Evolutionary conservation across 2,329 filamentous ascomycete species (phyloP).

Genomic region (Didymella lethalis): DNA sequence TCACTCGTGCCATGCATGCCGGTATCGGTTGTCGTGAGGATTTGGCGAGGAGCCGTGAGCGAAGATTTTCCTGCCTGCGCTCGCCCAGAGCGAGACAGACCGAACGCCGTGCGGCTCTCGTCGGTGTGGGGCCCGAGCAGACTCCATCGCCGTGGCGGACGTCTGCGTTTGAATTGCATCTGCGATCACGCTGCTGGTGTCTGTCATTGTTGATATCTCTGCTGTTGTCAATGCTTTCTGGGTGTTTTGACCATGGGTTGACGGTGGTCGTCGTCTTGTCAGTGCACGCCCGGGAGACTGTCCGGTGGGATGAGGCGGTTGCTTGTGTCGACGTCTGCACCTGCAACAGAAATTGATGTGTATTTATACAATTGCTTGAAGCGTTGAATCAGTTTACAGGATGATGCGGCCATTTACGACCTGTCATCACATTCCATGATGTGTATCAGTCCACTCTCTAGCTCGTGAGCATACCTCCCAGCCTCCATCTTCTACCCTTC

Average conservation of each 20-base stretch:
- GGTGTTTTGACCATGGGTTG: constrained; percentile 1
- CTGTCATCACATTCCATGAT: background rate
- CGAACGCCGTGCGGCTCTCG: constrained; percentile 18
- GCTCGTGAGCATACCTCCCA: background rate
- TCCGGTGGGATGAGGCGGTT: background rate
- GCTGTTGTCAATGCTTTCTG: background rate
- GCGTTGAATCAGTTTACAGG: background rate
- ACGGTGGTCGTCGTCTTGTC: background rate
- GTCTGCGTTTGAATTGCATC: constrained; percentile 2
- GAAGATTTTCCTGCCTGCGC: constrained; percentile 9
- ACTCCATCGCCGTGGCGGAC: background rate
- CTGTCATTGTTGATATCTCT: background rate
- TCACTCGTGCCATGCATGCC: constrained; percentile 12
- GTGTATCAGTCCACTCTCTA: background rate
- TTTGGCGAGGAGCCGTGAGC: background rate
- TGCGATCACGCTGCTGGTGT: constrained; percentile 1
- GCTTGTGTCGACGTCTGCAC: background rate
- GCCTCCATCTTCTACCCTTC: background rate
- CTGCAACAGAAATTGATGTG: background rate
- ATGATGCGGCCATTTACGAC: background rate
- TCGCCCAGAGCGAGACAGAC: constrained; percentile 18
- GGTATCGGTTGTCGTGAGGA: constrained; percentile 17
- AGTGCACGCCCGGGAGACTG: background rate
- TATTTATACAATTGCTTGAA: background rate
- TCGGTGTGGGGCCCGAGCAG: constrained; percentile 13